Conservation (phyloP, 805 yeast genomes). For the Wickerhamiella dianesei region DNA sequence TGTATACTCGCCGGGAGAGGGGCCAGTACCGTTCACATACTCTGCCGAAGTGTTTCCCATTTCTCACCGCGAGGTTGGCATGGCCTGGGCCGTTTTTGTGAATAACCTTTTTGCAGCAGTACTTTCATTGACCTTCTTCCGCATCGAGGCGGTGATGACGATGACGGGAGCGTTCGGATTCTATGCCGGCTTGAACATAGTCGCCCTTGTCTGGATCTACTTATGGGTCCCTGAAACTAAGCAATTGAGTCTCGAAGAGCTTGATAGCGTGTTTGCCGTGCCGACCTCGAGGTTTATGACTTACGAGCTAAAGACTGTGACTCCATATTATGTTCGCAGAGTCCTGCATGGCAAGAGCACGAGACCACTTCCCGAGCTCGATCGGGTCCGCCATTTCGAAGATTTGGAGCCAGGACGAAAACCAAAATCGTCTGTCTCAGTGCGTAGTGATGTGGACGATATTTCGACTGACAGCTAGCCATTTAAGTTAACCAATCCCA, state of each 20-base stretch:
- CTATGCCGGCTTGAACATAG: slow-evolving; percentile 82
- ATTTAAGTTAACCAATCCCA: too few relatives aligned
- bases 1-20: slow-evolving; percentile 72
- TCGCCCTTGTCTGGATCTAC: slow-evolving; percentile 48
- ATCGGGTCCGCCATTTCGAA: not conserved
- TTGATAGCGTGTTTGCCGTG: slow-evolving; percentile 57
- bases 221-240: slow-evolving; percentile 49
- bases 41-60: slow-evolving; percentile 48
- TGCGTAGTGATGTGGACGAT: not conserved
- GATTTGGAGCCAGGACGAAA: not conserved
- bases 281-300: slow-evolving; percentile 38
- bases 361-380: not conserved
- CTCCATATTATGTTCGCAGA: slow-evolving; percentile 3
- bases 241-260: slow-evolving; percentile 57
- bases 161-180: slow-evolving; percentile 80
- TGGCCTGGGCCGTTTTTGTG: slow-evolving; percentile 29
- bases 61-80: slow-evolving; percentile 15
- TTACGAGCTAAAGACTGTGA: slow-evolving; percentile 27
- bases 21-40: slow-evolving; percentile 81
- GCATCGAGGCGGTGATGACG: slow-evolving; percentile 47
- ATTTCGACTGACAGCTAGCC: not conserved
- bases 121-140: slow-evolving; percentile 67
- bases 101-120: slow-evolving; percentile 41
- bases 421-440: not conserved
- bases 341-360: not conserved